Conservation (phyloP, 768 basidiomycete genomes). For the Macrocybe gigantea region DNA sequence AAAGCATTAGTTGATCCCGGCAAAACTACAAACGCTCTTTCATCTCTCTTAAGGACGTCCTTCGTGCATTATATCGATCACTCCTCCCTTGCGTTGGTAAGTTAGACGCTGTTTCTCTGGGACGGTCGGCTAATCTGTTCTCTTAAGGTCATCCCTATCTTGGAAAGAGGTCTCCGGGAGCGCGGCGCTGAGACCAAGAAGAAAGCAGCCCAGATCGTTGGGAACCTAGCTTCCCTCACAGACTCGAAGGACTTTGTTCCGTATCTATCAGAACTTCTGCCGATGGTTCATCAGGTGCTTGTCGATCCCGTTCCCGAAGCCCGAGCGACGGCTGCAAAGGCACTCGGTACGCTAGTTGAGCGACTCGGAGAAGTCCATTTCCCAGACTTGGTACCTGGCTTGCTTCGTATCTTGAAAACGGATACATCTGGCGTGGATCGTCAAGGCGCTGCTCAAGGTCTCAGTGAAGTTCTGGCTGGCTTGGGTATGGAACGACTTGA, state of each 20-base stretch:
- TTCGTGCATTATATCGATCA: constrained; percentile 99
- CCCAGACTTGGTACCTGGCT: constrained; percentile 89
- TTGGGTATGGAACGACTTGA: constrained; percentile 98
- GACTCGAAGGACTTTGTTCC: constrained; percentile 92
- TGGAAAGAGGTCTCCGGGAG: constrained; percentile 89
- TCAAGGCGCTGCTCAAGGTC: constrained; percentile 96
- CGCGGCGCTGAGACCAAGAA: constrained; percentile 92
- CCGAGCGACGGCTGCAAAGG: constrained; percentile 94
- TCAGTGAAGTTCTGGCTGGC: constrained; percentile 91
- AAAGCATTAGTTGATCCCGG: constrained; percentile 94
- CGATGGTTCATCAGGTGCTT: constrained; percentile 87
- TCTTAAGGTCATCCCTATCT: constrained; percentile 81
- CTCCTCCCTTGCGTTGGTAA: constrained; percentile 86
- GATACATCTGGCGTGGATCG: constrained; percentile 94
- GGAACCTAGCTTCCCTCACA: constrained; percentile 89
- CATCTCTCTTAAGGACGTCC: constrained; percentile 86
- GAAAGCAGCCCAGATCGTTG: constrained; percentile 94
- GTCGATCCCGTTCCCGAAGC: constrained; percentile 98
- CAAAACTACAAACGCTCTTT: constrained; percentile 81
- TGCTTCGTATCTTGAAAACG: constrained; percentile 83
- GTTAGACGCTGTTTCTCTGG: constrained; percentile 16
- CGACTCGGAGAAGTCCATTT: constrained; percentile 92
- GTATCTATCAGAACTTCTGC: constrained; percentile 83
- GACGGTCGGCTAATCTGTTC: not conserved
- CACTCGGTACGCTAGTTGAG: constrained; percentile 94